phyloP scores from a whole-genome alignment of 805 yeast genomes.

The Starmerella davenportii region DNA sequence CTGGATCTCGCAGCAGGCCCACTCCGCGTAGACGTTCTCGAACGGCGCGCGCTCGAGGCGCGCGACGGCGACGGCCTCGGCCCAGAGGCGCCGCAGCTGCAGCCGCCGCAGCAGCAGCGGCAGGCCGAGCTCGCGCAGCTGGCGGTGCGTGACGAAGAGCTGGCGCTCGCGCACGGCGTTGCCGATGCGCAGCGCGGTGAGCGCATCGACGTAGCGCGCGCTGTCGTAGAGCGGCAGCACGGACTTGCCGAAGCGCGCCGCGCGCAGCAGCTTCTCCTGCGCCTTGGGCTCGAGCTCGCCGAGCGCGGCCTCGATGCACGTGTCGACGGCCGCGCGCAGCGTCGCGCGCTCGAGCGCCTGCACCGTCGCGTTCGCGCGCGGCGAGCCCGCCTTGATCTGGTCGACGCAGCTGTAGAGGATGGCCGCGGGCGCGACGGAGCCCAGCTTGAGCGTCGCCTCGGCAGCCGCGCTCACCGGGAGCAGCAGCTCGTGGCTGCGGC shows the following conservation, averaged over 20 bases:
- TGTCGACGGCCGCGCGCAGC: slow-evolving; percentile 43
- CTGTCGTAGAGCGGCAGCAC: slow-evolving; percentile 35
- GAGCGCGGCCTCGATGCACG: slow-evolving; percentile 55
- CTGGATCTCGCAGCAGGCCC: slow-evolving; percentile 67
- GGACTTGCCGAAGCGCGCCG: slow-evolving; percentile 76
- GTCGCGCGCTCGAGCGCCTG: slow-evolving; percentile 33
- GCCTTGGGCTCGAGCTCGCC: slow-evolving; percentile 60
- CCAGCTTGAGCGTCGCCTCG: slow-evolving; percentile 53
- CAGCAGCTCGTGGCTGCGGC: slow-evolving; percentile 39
- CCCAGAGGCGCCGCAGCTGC: slow-evolving; percentile 39
- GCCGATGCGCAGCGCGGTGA: slow-evolving; percentile 45
- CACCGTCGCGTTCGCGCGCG: slow-evolving; percentile 66
- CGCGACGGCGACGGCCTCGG: slow-evolving; percentile 45
- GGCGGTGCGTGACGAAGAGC: slow-evolving; percentile 42
- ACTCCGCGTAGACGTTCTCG: slow-evolving; percentile 43
- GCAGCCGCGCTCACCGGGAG: slow-evolving; percentile 42
- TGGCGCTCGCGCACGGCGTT: slow-evolving; percentile 37
- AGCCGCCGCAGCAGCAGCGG: slow-evolving; percentile 40
- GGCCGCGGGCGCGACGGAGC: slow-evolving; percentile 69
- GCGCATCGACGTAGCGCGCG: slow-evolving; percentile 41
- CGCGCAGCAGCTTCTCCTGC: slow-evolving; percentile 65
- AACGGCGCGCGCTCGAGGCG: slow-evolving; percentile 31
- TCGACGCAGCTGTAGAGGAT: slow-evolving; percentile 64
- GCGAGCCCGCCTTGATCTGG: slow-evolving; percentile 45
- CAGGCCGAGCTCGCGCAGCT: slow-evolving; percentile 36